Percentiles rank a stretch among this genome's conserved stretches.
phyloP scores from a whole-genome alignment of 2,329 filamentous ascomycete genomes.

The Monosporascus sp. region DNA sequence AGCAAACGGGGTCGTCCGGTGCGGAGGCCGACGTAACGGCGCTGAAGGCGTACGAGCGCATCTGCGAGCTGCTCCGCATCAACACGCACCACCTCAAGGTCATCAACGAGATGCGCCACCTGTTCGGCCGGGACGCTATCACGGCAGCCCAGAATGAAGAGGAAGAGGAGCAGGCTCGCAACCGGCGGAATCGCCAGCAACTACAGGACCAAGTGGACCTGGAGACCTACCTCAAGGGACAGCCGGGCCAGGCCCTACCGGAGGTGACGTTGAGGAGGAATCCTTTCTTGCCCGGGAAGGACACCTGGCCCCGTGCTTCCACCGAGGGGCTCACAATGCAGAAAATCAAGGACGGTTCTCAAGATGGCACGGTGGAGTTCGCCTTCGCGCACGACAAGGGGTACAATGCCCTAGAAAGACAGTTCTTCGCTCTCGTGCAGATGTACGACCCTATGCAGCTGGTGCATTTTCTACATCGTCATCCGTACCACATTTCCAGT shows the following conservation, averaged over 20 bases:
- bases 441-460: constrained; percentile 79
- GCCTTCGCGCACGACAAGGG: constrained; percentile 66
- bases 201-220: constrained; percentile 49
- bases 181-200: constrained; percentile 29
- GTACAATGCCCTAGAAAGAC: constrained; percentile 69
- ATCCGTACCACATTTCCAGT: constrained; percentile 88
- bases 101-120: constrained; percentile 78
- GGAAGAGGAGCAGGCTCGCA: constrained; percentile 34
- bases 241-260: constrained; percentile 58
- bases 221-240: constrained; percentile 49
- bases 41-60: constrained; percentile 23
- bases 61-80: constrained; percentile 42
- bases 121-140: constrained; percentile 54
- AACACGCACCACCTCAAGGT: constrained; percentile 73
- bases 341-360: constrained; percentile 34
- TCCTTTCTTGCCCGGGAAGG: constrained; percentile 79
- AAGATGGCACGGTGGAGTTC: constrained; percentile 62
- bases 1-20: constrained; percentile 6
- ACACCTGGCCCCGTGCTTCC: constrained; percentile 76
- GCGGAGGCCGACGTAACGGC: constrained; percentile 4
- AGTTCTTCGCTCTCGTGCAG: constrained; percentile 77
- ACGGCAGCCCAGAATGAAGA: constrained; percentile 48
- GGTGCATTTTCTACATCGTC: constrained; percentile 66
- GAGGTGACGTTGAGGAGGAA: constrained; percentile 72
- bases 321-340: constrained; percentile 83